phyloP scores from a whole-genome alignment of 495 filamentous ascomycete species.

The Pyronema domesticum region DNA sequence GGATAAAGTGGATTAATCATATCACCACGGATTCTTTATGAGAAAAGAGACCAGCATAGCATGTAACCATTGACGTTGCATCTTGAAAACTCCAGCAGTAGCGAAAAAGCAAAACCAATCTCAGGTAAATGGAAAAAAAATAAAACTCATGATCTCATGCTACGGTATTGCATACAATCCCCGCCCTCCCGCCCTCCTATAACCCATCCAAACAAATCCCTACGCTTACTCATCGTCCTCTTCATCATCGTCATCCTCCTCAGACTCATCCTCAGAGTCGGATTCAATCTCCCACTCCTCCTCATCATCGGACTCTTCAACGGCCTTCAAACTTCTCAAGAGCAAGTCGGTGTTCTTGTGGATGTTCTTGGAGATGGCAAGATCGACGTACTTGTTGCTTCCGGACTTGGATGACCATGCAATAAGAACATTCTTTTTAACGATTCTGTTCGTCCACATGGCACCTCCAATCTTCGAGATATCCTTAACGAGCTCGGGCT shows the following conservation, averaged over 20 bases:
- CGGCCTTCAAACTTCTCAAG: constrained; percentile 81
- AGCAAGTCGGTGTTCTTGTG: constrained; percentile 87
- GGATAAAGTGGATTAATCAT: no score
- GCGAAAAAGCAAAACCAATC: no score
- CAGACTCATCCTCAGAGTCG: neutral
- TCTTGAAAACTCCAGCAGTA: no score
- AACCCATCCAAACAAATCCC: neutral
- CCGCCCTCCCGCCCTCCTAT: no score
- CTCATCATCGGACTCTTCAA: constrained; percentile 65
- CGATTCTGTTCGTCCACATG: constrained; percentile 74
- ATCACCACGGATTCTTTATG: no score
- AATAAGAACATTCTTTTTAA: constrained; percentile 71
- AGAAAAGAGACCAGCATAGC: no score
- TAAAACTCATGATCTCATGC: no score
- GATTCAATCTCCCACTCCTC: constrained; percentile 27
- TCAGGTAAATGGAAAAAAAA: no score
- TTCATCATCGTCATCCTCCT: constrained; percentile 1
- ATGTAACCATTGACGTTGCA: no score
- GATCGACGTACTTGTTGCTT: constrained; percentile 94
- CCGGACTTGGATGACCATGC: constrained; percentile 86
- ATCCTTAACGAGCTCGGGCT: constrained; percentile 57
- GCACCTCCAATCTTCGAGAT: constrained; percentile 69
- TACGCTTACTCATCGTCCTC: neutral
- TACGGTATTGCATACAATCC: no score
- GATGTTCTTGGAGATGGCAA: constrained; percentile 79